Conservation (phyloP, 2,329 filamentous ascomycete genomes). For the Onygenales sp. region DNA sequence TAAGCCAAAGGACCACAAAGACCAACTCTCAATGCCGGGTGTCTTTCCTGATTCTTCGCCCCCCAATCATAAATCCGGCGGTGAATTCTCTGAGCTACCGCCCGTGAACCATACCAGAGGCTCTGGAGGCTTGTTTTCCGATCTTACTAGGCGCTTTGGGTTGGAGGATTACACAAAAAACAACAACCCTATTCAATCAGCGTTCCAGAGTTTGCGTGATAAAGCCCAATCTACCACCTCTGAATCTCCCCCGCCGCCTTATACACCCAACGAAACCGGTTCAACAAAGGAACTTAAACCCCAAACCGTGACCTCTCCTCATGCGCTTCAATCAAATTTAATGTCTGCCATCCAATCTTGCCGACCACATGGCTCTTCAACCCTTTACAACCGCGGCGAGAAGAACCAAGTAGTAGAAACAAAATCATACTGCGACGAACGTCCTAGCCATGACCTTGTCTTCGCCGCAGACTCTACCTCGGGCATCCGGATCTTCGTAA, state of each 20-base stretch:
- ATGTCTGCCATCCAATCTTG: constrained; percentile 70
- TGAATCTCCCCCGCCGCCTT: constrained; percentile 29
- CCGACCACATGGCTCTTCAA: constrained; percentile 63
- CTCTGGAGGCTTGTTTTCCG: constrained; percentile 55
- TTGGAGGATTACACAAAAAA: constrained; percentile 42
- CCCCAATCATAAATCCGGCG: not conserved
- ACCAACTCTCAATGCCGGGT: constrained; percentile 56
- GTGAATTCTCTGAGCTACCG: constrained; percentile 6
- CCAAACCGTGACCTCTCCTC: constrained; percentile 25
- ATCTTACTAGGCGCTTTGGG: constrained; percentile 57
- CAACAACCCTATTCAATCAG: constrained; percentile 22
- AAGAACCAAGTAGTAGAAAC: constrained; percentile 71
- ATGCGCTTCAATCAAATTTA: constrained; percentile 43
- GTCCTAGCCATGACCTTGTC: constrained; percentile 61
- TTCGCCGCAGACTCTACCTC: constrained; percentile 61
- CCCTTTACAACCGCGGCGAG: constrained; percentile 62
- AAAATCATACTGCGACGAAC: constrained; percentile 75
- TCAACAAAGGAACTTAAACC: constrained; percentile 19
- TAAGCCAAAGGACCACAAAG: constrained; percentile 15
- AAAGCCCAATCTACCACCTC: constrained; percentile 7
- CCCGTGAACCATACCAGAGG: constrained; percentile 33
- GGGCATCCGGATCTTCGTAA: constrained; percentile 65
- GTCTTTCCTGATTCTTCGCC: constrained; percentile 60
- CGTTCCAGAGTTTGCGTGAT: constrained; percentile 19
- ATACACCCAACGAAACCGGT: constrained; percentile 24